phyloP scores from a whole-genome alignment of 495 filamentous ascomycete species.

The Pyrenula massariospora region DNA sequence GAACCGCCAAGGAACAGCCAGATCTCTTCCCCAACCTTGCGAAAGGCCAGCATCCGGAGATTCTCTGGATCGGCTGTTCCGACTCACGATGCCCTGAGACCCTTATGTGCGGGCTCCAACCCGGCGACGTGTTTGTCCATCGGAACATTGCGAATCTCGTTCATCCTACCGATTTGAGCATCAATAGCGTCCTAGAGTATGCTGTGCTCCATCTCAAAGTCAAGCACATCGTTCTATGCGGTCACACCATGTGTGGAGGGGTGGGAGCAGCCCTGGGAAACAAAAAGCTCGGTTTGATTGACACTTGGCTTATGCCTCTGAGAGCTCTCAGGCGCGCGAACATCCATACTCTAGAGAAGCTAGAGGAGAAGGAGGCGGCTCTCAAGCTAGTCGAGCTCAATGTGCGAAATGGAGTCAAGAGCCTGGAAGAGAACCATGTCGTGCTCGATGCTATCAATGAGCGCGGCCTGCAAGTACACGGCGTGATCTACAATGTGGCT shows the following conservation, averaged over 20 bases:
- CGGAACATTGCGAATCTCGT: constrained; percentile 92
- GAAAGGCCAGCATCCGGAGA: constrained; percentile 57
- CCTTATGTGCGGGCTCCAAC: constrained; percentile 64
- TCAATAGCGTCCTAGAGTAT: constrained; percentile 71
- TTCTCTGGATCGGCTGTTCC: constrained; percentile 89
- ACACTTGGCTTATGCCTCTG: constrained; percentile 70
- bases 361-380: constrained; percentile 34
- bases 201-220: constrained; percentile 66
- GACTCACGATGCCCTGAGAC: constrained; percentile 86
- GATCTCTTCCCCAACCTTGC: constrained; percentile 61
- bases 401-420: constrained; percentile 51
- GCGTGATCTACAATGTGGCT: constrained; percentile 55
- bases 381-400: constrained; percentile 56
- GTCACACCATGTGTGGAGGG: constrained; percentile 74
- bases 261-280: constrained; percentile 58
- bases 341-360: constrained; percentile 27
- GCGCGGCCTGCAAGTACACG: constrained; percentile 62
- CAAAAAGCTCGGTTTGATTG: constrained; percentile 60
- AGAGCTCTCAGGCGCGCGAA: constrained; percentile 47
- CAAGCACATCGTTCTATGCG: constrained; percentile 73
- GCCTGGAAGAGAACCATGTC: constrained; percentile 46
- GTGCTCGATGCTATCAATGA: constrained; percentile 55
- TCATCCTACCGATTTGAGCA: constrained; percentile 63
- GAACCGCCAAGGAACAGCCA: constrained; percentile 53
- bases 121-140: constrained; percentile 87